These are phyloP conservation scores for Podila verticillata DNA, from an alignment of 192 early-diverging fungal species.

Conservation along the genomic window DNA sequence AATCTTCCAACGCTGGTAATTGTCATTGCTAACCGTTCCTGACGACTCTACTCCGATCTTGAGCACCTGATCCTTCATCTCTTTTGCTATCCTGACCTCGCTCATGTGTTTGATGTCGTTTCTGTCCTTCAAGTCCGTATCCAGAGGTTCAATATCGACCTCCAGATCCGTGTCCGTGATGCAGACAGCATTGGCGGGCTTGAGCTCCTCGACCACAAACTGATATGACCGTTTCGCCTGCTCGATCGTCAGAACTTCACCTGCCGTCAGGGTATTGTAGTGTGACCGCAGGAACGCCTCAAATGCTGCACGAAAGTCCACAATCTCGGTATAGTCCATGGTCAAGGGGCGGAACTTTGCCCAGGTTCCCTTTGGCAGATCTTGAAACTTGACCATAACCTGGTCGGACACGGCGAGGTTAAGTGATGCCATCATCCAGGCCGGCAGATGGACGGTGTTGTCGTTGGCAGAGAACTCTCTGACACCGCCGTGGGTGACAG, in stretches of 20 bases:
- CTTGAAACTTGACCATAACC: constrained; percentile 64
- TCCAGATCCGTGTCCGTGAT: constrained; percentile 84
- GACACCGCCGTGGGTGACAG: constrained; percentile 69
- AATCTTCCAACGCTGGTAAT: constrained; percentile 37
- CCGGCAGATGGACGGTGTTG: constrained; percentile 57
- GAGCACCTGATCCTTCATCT: not conserved
- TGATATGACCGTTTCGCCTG: constrained; percentile 55
- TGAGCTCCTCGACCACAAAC: constrained; percentile 75
- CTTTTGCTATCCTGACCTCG: constrained; percentile 18
- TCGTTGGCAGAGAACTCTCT: constrained; percentile 76
- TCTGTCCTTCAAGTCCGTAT: constrained; percentile 1
- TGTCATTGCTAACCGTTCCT: constrained; percentile 13
- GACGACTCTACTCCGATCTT: constrained; percentile 31
- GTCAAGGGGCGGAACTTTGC: constrained; percentile 69
- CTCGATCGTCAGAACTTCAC: constrained; percentile 67
- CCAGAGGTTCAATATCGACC: constrained; percentile 75
- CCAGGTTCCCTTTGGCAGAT: constrained; percentile 72
- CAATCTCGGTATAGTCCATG: constrained; percentile 61
- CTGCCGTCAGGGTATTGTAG: constrained; percentile 74
- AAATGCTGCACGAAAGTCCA: constrained; percentile 69
- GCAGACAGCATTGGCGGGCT: constrained; percentile 72
- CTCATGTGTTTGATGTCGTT: not conserved
- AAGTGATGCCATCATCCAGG: constrained; percentile 62
- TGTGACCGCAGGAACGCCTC: constrained; percentile 73
- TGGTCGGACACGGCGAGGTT: constrained; percentile 53